Evolutionary conservation across 2,329 filamentous ascomycete species (phyloP), one percentile per base, ranked within the genome.

Genomic region (Myrmaecium sp.): DNA sequence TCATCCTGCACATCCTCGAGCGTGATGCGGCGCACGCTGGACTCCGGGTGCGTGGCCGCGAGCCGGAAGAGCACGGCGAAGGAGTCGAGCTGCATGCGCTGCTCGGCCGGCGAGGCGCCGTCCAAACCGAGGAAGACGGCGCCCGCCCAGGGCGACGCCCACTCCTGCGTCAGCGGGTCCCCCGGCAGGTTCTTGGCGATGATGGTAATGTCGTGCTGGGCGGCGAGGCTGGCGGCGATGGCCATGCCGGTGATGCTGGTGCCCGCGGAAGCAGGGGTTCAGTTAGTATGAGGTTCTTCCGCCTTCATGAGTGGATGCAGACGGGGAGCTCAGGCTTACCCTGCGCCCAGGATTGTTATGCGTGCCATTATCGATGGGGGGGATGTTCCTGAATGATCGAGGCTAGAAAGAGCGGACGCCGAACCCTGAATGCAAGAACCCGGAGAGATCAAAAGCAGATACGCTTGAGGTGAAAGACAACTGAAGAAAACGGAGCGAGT

Each of bases 141-240:
- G n/a, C 47, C 47, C 1, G 49, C 48, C 40, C 41, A 50, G 5
- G 44, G 47, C 26, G 43, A 48, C 1, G 44, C 40, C 44, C 46
- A 51, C n/a, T 36, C 34, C 1, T 35, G 29, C 10, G 30, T 32
- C 12, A 37, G 23, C 6, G 27, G 18, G 28, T 49, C 46, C 4
- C 44, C 45, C 8, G 45, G 43, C 16, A 51, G 34, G 31, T 51
- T 33, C 13, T 39, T 33, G 7, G 44, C 49, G 11, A 48, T 36
- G 18, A 52, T 42, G n/a, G 46, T 52, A 10, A 51, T 31, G 7
- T 39, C 33, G 32, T 44, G 38, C 15, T 31, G 24, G 6, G 28
- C 22, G 5, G 44, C 34, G 13, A 52, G 38, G 7, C 29, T 33
- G 26, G 44, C 45, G 3, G 47, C 49, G 5, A 40, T 43, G 5